Conservation (phyloP, 176 grass and related monocot genomes). For the Paspalum notatum region DNA sequence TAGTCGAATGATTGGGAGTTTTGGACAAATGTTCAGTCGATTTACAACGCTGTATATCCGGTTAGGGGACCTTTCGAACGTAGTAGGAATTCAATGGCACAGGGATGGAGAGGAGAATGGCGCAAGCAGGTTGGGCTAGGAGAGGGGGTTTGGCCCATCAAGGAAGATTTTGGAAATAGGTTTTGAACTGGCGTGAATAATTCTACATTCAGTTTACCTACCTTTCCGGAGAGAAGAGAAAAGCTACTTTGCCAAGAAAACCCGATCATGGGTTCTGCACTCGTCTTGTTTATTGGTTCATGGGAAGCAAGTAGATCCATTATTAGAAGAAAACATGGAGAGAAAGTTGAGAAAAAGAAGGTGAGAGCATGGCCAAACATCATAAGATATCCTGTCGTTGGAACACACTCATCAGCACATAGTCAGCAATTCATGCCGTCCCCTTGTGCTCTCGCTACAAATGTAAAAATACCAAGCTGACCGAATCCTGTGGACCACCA, state of each 20-base stretch:
- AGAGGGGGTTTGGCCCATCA: no score
- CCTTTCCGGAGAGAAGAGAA: background rate
- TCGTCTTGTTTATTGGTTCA: slow-evolving; percentile 24
- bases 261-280: slow-evolving; percentile 29
- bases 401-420: slow-evolving; percentile 15
- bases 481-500: background rate
- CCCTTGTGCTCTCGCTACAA: slow-evolving; percentile 13
- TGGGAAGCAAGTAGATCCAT: slow-evolving; percentile 12
- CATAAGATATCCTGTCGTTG: slow-evolving; percentile 4
- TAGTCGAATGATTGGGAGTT: background rate
- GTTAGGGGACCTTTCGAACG: no score
- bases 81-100: no score
- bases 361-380: slow-evolving; percentile 33
- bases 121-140: no score
- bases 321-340: background rate
- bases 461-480: background rate
- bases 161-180: no score
- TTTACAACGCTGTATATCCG: no score
- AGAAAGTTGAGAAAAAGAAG: background rate
- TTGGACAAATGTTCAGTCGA: no score
- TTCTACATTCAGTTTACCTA: slow-evolving; percentile 3
- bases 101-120: no score
- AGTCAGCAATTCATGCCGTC: slow-evolving; percentile 38
- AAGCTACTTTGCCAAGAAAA: background rate
- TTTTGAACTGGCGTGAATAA: background rate